A percentile compares a stretch with the other conserved stretches of the same genome.
phyloP scores from a whole-genome alignment of 2,329 filamentous ascomycete genomes.

The Rhexocercosporidium sp. region DNA sequence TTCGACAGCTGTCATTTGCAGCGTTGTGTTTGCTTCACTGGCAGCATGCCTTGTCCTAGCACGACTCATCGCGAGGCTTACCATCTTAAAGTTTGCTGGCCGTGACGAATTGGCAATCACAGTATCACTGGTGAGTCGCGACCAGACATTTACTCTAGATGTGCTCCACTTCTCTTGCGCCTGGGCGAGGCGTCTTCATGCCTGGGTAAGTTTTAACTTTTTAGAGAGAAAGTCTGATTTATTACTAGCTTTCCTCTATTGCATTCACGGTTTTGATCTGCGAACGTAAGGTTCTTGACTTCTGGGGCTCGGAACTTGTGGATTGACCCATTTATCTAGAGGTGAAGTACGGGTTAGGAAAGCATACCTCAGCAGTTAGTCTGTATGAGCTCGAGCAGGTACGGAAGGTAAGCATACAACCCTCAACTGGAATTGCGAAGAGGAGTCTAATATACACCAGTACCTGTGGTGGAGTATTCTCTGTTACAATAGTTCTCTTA shows the following conservation, averaged over 20 bases:
- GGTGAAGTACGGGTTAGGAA: conserved; percentile 9
- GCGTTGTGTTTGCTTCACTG: conserved; percentile 7
- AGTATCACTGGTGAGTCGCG: not conserved
- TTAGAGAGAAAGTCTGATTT: conserved; percentile 3
- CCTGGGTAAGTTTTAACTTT: conserved; percentile 3
- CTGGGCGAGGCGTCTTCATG: not conserved
- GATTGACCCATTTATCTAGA: conserved; percentile 6
- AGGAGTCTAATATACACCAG: not conserved
- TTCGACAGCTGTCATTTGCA: conserved; percentile 5
- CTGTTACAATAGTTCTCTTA: conserved; percentile 27
- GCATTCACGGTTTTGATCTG: conserved; percentile 1
- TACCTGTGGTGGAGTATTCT: not conserved
- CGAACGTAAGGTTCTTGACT: not conserved
- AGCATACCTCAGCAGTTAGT: not conserved
- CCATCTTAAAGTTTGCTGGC: conserved; percentile 1
- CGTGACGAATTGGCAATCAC: not conserved
- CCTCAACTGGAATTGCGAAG: conserved; percentile 1
- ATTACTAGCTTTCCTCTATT: conserved; percentile 7
- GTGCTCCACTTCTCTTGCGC: not conserved
- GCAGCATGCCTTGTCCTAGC: conserved; percentile 6
- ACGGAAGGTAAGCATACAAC: conserved; percentile 1
- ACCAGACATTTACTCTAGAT: not conserved
- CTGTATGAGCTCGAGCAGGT: conserved; percentile 1
- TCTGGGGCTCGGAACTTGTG: not conserved
- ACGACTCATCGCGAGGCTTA: conserved; percentile 10